These are phyloP conservation scores for Cyclotella choctawhatcheeana DNA, from an alignment of 108 stramenopile species.

Conservation along the genomic window DNA sequence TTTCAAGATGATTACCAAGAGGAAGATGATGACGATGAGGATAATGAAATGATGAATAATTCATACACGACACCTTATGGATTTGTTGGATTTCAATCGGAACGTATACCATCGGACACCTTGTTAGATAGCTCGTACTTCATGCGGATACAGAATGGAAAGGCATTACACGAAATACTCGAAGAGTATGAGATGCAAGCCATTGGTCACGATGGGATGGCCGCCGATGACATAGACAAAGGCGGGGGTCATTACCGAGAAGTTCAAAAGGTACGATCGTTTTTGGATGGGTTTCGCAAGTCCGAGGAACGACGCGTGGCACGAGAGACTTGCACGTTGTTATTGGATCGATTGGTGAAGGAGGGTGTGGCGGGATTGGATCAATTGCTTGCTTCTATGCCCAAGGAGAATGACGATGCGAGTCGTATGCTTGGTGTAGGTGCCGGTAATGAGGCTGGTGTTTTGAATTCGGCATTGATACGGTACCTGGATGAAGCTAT, in stretches of 20 bases:
- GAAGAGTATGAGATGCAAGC: slow-evolving; percentile 81
- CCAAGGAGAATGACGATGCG: slow-evolving; percentile 49
- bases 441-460: slow-evolving; percentile 70
- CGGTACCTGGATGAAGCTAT: slow-evolving; percentile 83
- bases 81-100: slow-evolving; percentile 82
- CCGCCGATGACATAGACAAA: slow-evolving; percentile 68
- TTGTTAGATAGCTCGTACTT: slow-evolving; percentile 61
- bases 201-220: slow-evolving; percentile 85
- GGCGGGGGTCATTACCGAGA: slow-evolving; percentile 88
- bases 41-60: slow-evolving; percentile 13
- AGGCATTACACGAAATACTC: slow-evolving; percentile 70
- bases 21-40: slow-evolving; percentile 41
- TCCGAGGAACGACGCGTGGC: slow-evolving; percentile 81
- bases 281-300: slow-evolving; percentile 81
- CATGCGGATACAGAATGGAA: slow-evolving; percentile 66
- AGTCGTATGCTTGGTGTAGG: slow-evolving; percentile 18
- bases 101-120: slow-evolving; percentile 63
- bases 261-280: slow-evolving; percentile 78
- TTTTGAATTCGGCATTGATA: slow-evolving; percentile 80
- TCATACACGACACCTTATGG: slow-evolving; percentile 56
- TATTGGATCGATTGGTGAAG: slow-evolving; percentile 74
- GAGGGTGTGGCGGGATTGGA: slow-evolving; percentile 85
- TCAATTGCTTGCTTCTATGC: slow-evolving; percentile 76
- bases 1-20: slow-evolving; percentile 66
- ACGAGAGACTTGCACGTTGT: slow-evolving; percentile 76